These are phyloP conservation scores for Eucalyptus tenuipes DNA, from an alignment of 345 rosid genomes.

Conservation along the genomic window DNA sequence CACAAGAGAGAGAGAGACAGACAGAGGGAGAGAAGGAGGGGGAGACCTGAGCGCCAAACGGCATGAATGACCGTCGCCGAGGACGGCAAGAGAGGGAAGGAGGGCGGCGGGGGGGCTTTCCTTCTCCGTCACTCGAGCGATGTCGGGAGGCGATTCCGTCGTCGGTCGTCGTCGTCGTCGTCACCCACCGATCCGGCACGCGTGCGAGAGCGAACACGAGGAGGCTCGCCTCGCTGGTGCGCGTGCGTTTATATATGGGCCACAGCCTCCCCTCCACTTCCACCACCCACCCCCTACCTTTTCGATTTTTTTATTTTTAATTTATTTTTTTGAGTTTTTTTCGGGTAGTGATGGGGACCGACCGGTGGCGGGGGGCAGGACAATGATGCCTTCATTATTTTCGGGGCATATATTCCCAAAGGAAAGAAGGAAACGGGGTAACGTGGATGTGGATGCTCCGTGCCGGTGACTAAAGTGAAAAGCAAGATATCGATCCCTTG, in stretches of 20 bases:
- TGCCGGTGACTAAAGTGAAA: not conserved
- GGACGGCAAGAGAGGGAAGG: slow-evolving; percentile 56
- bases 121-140: not conserved
- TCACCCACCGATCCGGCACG: not conserved
- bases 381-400: not conserved
- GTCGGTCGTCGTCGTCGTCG: too few species aligned
- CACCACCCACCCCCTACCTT: not conserved
- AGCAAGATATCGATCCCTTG: not conserved
- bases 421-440: not conserved
- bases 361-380: not conserved
- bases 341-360: not conserved
- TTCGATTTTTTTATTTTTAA: not conserved
- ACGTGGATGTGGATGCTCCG: not conserved
- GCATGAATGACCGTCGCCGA: slow-evolving; percentile 70
- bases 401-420: not conserved
- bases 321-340: not conserved
- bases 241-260: not conserved
- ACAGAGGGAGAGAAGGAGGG: not conserved
- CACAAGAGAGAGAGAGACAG: not conserved
- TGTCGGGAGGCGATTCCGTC: not conserved
- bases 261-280: not conserved
- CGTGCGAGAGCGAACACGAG: not conserved
- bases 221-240: not conserved
- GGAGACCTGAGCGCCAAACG: slow-evolving; percentile 52
- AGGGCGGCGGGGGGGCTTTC: not conserved